Conservation (phyloP, 176 grass and related monocot species). For the Alloteropsis semialata region DNA sequence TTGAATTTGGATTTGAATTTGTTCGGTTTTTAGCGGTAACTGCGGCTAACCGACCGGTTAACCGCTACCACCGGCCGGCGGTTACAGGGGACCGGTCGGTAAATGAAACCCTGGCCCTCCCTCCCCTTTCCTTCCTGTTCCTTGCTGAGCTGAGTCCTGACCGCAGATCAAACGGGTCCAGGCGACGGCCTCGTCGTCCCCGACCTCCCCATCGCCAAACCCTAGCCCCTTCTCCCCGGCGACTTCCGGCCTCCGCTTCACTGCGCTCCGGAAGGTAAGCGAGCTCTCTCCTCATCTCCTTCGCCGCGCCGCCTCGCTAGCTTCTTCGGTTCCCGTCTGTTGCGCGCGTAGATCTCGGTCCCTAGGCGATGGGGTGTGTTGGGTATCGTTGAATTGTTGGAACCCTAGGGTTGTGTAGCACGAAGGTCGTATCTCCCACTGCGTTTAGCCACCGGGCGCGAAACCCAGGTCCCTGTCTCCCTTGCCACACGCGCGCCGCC, state of each 20-base stretch:
- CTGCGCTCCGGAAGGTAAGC: conserved; percentile 13
- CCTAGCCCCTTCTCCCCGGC: neutral
- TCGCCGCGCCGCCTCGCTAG: neutral
- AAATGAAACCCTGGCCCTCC: no score
- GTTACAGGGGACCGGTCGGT: no score
- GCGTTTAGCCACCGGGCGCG: neutral
- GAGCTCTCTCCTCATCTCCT: neutral
- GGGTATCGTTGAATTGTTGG: neutral
- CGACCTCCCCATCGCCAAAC: no score
- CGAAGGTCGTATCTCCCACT: neutral
- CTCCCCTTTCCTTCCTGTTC: no score
- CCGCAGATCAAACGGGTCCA: no score
- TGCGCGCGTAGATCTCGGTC: neutral
- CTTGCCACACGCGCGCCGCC: no score
- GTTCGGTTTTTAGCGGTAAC: no score
- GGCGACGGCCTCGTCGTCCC: no score
- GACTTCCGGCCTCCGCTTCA: neutral
- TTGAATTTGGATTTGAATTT: no score
- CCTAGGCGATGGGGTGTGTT: neutral
- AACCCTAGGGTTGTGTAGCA: neutral
- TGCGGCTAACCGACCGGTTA: no score
- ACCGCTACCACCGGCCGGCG: no score
- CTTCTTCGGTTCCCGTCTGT: neutral
- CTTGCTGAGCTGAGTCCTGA: no score
- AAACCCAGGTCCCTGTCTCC: neutral